phyloP scores from a whole-genome alignment of 306 rosid species.

The Rosa multiflora region DNA sequence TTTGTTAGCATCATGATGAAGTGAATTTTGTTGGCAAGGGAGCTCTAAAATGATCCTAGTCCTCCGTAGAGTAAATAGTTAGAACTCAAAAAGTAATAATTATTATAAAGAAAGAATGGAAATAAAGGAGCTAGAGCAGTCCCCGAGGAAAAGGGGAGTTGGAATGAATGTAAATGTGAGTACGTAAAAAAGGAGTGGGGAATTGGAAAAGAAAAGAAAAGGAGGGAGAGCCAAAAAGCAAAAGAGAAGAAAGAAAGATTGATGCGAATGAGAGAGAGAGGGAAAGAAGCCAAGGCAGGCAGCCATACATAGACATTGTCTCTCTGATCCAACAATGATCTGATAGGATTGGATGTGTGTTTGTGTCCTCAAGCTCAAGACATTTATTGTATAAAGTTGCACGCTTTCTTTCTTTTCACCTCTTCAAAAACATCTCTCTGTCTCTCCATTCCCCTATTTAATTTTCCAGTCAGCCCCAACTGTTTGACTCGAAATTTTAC shows the following conservation, averaged over 20 bases:
- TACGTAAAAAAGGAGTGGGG: slow-evolving; percentile 27
- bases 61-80: not conserved
- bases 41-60: not conserved
- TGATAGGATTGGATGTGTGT: slow-evolving; percentile 22
- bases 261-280: slow-evolving; percentile 16
- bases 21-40: not conserved
- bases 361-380: slow-evolving; percentile 32
- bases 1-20: not conserved
- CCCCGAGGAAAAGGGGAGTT: slow-evolving; percentile 21
- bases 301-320: slow-evolving; percentile 4
- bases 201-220: slow-evolving; percentile 22
- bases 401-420: slow-evolving; percentile 63
- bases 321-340: not conserved
- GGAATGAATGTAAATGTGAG: slow-evolving; percentile 21
- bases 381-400: slow-evolving; percentile 83
- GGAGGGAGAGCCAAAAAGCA: slow-evolving; percentile 21
- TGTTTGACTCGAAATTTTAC: slow-evolving; percentile 8
- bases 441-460: slow-evolving; percentile 1
- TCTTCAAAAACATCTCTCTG: slow-evolving; percentile 45
- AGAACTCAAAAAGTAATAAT: not conserved
- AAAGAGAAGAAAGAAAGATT: slow-evolving; percentile 6
- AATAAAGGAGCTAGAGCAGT: not conserved
- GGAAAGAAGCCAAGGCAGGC: not conserved
- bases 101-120: not conserved
- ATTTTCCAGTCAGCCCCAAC: not conserved